Base-by-base conservation (phyloP, 2,329 filamentous ascomycete species). In the Pyrenochaeta sp. region DNA sequence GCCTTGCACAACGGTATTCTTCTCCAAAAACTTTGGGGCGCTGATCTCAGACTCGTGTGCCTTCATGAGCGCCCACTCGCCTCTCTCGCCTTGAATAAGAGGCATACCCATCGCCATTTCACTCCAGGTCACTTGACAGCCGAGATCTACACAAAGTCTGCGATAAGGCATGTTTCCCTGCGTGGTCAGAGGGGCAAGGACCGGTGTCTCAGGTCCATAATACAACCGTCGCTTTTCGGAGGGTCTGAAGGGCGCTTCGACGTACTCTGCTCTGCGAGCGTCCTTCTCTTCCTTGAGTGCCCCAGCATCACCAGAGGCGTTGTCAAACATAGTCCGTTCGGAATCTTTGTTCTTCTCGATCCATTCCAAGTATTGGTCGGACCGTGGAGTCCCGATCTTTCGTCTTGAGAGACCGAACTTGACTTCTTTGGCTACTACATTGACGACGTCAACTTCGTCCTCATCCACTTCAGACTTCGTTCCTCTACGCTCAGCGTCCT, bases 41-140 rank as follows among this genome's bases (percentile, higher is more conserved):
- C 81, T 78, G 19, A 90, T 82, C 78, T 99, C 95, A 6, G 89
- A 91, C 74, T 93, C 88, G 74, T 99, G 95, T 2, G 92, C 92
- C 78, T 95, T 96, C 84, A 98, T 87, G 54, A 99, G 83, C 22
- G 95, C 93, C 95, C 95, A 99, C 80, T 99, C 95, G 1, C 89
- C 85, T 79, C 94, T 96, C 64, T 91, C 87, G 36, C 95, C 95
- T 77, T 97, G 93, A 5, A 99, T 85, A 42, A 99, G 80, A 9
- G 94, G 93, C 77, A 96, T 82, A 28, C 92, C 89, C 86, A 99
- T 91, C 3, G 94, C 95, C 95, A 99, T 99, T 79, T 99, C 95
- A 0, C 94, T 98, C 82, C 97, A 99, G 0, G 95, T 99, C 48
- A 96, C 84, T 73, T 97, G 91, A 28, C 93, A 93, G 36, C 95